Conservation (phyloP, 257 asterid species). For the Ajuga chamaepitys region DNA sequence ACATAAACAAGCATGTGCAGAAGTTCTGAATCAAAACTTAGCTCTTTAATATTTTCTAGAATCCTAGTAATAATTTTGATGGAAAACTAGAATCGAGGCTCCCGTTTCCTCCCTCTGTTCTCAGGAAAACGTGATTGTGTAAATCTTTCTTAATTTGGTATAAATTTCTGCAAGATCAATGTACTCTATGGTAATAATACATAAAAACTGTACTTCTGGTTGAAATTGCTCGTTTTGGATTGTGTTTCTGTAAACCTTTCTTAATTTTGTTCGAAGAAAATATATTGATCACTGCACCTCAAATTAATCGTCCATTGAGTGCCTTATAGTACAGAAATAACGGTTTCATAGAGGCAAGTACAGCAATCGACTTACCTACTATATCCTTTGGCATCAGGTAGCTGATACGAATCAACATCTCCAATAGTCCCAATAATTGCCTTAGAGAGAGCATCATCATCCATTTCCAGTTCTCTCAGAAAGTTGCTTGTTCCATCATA, state of each 20-base stretch:
- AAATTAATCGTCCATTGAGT: neutral
- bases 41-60: neutral
- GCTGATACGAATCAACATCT: constrained; percentile 90
- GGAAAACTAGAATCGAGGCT: neutral
- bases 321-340: neutral
- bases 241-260: neutral
- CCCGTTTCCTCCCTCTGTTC: neutral
- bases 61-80: neutral
- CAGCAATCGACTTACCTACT: constrained; percentile 51
- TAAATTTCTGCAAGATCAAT: no score
- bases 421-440: constrained; percentile 98
- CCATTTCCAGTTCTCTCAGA: constrained; percentile 82
- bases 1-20: neutral
- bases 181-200: no score
- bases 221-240: no score
- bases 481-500: constrained; percentile 89
- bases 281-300: neutral
- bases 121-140: neutral
- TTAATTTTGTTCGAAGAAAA: neutral
- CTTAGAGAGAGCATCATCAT: constrained; percentile 82
- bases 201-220: no score
- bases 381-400: constrained; percentile 98
- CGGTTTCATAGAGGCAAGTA: neutral
- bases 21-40: neutral
- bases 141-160: no score